Percentiles rank a stretch among this genome's conserved stretches.
Conservation (phyloP, 208 protist genomes). For the Trypanosoma congolense region DNA sequence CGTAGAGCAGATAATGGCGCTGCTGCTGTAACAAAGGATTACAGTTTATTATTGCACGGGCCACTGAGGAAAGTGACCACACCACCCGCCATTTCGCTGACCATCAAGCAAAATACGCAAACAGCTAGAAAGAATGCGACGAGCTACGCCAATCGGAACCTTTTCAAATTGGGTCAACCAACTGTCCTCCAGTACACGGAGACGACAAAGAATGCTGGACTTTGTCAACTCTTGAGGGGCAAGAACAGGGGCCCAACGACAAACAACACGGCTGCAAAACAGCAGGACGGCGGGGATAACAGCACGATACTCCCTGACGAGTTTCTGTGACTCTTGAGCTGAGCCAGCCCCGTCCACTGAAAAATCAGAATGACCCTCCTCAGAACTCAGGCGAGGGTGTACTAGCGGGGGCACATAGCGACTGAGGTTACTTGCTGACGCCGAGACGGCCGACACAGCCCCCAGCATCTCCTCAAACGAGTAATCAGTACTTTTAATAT, state of each 20-base stretch:
- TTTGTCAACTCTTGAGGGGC: conserved; percentile 31
- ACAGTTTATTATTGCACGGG: conserved; percentile 48
- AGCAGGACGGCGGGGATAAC: conserved; percentile 56
- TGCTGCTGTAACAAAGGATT: conserved; percentile 30
- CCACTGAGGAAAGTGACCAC: conserved; percentile 40
- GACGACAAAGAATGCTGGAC: conserved; percentile 27
- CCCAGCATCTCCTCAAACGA: conserved; percentile 34
- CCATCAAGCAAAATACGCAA: conserved; percentile 38
- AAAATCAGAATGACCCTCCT: background rate
- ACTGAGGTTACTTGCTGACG: conserved; percentile 24
- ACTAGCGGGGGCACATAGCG: conserved; percentile 35
- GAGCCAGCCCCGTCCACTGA: background rate
- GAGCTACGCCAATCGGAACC: conserved; percentile 27
- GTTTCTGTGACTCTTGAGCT: background rate
- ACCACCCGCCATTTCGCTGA: conserved; percentile 30
- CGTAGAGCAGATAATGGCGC: conserved; percentile 68
- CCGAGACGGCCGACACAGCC: conserved; percentile 24
- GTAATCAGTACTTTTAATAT: conserved; percentile 38
- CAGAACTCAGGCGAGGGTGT: conserved; percentile 2
- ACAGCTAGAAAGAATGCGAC: conserved; percentile 33
- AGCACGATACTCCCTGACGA: background rate
- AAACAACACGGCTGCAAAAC: conserved; percentile 68
- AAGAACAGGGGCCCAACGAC: conserved; percentile 45
- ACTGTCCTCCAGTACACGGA: conserved; percentile 54
- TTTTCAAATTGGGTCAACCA: conserved; percentile 52